Evolutionary conservation across 176 grass and related monocot species (phyloP).

Genomic region (Cymbopogon citratus): DNA sequence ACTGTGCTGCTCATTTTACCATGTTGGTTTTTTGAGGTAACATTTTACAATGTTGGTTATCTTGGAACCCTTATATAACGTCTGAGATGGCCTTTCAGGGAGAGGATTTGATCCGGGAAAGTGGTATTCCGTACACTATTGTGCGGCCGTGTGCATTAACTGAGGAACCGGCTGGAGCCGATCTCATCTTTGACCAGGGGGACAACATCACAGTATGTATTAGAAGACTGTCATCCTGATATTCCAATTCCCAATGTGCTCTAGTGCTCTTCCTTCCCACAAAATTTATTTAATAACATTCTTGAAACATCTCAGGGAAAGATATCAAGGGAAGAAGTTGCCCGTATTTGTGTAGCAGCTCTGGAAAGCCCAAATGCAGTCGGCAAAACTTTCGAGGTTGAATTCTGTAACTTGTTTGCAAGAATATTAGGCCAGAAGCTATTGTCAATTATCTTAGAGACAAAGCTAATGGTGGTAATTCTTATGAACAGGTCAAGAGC

Average conservation of each 20-base stretch:
- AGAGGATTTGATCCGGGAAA: slow-evolving; percentile 93
- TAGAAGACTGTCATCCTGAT: neutral
- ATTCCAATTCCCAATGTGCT: neutral
- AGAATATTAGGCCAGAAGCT: neutral
- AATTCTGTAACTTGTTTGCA: neutral
- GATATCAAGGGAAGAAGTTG: slow-evolving; percentile 85
- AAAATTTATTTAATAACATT: neutral
- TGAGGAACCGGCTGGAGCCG: slow-evolving; percentile 91
- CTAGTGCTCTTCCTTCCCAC: neutral
- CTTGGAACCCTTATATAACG: neutral
- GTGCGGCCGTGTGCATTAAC: slow-evolving; percentile 86
- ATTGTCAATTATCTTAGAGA: neutral
- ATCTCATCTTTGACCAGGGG: slow-evolving; percentile 96
- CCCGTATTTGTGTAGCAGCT: slow-evolving; percentile 73
- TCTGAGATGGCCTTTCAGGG: slow-evolving; percentile 45
- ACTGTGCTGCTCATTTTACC: neutral
- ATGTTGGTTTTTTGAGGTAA: too few relatives aligned
- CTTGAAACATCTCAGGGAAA: slow-evolving; percentile 59
- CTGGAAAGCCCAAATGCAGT: slow-evolving; percentile 71
- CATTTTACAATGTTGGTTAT: slow-evolving; percentile 1
- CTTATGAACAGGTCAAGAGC: slow-evolving; percentile 70
- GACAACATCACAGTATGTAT: slow-evolving; percentile 87
- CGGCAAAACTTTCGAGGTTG: slow-evolving; percentile 92
- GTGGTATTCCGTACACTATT: slow-evolving; percentile 68
- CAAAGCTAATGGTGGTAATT: neutral